These are phyloP conservation scores for Coelastrella sp. DNA, from an alignment of 139 green algal species.

Conservation along the genomic window DNA sequence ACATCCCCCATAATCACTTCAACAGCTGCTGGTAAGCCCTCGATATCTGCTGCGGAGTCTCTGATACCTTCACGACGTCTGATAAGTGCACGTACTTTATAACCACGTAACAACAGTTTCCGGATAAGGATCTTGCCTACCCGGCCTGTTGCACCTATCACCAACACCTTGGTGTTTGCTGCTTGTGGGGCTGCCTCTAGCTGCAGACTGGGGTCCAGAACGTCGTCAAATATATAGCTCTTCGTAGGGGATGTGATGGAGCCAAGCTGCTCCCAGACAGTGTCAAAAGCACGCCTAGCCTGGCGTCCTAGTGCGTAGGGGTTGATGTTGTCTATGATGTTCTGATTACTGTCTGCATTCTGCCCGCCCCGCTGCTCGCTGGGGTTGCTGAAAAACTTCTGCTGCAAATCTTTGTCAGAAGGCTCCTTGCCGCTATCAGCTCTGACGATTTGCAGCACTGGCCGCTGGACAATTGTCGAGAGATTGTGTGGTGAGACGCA, in stretches of 20 bases:
- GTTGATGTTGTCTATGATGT: conserved; percentile 75
- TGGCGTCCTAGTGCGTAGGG: conserved; percentile 81
- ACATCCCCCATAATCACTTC: conserved; percentile 91
- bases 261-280: conserved; percentile 84
- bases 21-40: conserved; percentile 80
- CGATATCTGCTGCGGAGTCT: conserved; percentile 44
- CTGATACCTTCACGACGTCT: conserved; percentile 56
- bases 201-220: conserved; percentile 45
- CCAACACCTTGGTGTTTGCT: conserved; percentile 91
- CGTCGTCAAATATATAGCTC: conserved; percentile 47
- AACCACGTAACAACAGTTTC: conserved; percentile 97
- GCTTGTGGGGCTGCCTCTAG: conserved; percentile 78
- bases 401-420: conserved; percentile 24
- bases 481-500: background rate
- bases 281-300: conserved; percentile 84
- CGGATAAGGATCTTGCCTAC: conserved; percentile 93
- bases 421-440: conserved; percentile 21
- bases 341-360: conserved; percentile 13
- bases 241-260: conserved; percentile 57
- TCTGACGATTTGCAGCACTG: background rate
- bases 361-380: conserved; percentile 27
- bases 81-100: conserved; percentile 89
- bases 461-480: background rate
- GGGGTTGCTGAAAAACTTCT: conserved; percentile 41
- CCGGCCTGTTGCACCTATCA: conserved; percentile 92